Percentiles rank a stretch among this genome's conserved stretches.
Conservation (phyloP, 352 stramenopile genomes). For the Pythium brachiatum region DNA sequence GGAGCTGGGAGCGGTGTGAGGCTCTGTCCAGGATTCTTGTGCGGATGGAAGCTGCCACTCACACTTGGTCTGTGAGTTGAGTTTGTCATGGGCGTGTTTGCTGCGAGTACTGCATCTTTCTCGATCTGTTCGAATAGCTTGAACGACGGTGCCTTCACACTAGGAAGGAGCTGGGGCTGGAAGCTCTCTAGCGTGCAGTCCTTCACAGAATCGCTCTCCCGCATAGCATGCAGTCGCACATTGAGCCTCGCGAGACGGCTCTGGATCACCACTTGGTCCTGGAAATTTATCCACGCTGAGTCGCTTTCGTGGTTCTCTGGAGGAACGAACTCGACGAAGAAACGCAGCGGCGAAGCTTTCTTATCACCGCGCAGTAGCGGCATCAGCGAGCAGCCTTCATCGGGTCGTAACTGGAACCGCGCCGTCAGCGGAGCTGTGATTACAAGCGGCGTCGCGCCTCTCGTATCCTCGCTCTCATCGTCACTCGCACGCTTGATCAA, state of each 20-base stretch:
- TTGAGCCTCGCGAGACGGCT: conserved; percentile 49
- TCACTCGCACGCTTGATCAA: background rate
- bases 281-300: conserved; percentile 58
- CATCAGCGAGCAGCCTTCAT: conserved; percentile 18
- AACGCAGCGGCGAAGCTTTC: conserved; percentile 15
- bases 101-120: background rate
- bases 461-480: background rate
- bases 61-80: conserved; percentile 11
- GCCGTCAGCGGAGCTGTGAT: conserved; percentile 47
- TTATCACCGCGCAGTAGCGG: conserved; percentile 24
- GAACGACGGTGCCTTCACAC: conserved; percentile 45
- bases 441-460: conserved; percentile 35
- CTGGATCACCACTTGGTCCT: conserved; percentile 64
- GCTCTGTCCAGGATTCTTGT: conserved; percentile 21
- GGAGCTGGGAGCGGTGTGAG: conserved; percentile 21
- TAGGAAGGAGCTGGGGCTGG: conserved; percentile 27
- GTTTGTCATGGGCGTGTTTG: background rate
- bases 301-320: conserved; percentile 41
- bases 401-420: conserved; percentile 33
- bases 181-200: conserved; percentile 20
- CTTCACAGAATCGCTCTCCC: background rate
- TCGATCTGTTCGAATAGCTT: conserved; percentile 62
- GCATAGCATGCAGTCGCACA: conserved; percentile 38
- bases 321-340: conserved; percentile 37
- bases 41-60: conserved; percentile 36